phyloP scores from a whole-genome alignment of 23 red algal species.

The Gracilaria domingensis region DNA sequence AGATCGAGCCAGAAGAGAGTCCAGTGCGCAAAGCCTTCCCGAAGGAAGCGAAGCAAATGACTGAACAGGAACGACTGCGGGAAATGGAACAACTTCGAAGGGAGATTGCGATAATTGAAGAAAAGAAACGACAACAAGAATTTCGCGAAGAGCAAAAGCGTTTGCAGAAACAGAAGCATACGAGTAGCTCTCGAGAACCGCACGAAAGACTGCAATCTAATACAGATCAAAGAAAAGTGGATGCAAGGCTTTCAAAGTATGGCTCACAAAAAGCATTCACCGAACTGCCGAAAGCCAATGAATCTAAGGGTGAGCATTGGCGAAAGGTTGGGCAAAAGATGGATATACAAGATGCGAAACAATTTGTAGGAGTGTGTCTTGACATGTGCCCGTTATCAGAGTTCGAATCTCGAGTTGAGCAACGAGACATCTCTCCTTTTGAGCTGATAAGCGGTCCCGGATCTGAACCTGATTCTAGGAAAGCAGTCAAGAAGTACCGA shows the following conservation, averaged over 20 bases:
- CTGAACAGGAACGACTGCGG: conserved; percentile 18
- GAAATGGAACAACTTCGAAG: conserved; percentile 55
- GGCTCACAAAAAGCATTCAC: not conserved
- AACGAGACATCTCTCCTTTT: conserved; percentile 65
- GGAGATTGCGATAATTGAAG: conserved; percentile 41
- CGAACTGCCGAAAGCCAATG: not conserved
- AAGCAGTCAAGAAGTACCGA: conserved; percentile 95
- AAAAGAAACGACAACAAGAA: conserved; percentile 16
- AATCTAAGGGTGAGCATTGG: conserved; percentile 27
- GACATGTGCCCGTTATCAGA: conserved; percentile 93
- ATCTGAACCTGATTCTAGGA: conserved; percentile 62
- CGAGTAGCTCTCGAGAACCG: not conserved
- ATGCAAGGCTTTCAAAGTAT: conserved; percentile 5
- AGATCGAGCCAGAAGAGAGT: not conserved
- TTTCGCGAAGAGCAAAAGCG: not conserved
- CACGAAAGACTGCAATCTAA: not conserved
- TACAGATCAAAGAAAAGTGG: conserved; percentile 11
- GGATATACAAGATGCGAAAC: conserved; percentile 51
- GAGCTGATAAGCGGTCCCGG: conserved; percentile 30
- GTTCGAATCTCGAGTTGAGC: conserved; percentile 50
- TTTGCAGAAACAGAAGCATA: not conserved
- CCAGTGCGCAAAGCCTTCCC: not conserved
- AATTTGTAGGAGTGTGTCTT: conserved; percentile 87
- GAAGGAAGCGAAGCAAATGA: conserved; percentile 11
- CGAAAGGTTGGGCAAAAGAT: conserved; percentile 42